These are phyloP conservation scores for Solanum microdontum DNA, from an alignment of 257 asterid species.

Conservation along the genomic window DNA sequence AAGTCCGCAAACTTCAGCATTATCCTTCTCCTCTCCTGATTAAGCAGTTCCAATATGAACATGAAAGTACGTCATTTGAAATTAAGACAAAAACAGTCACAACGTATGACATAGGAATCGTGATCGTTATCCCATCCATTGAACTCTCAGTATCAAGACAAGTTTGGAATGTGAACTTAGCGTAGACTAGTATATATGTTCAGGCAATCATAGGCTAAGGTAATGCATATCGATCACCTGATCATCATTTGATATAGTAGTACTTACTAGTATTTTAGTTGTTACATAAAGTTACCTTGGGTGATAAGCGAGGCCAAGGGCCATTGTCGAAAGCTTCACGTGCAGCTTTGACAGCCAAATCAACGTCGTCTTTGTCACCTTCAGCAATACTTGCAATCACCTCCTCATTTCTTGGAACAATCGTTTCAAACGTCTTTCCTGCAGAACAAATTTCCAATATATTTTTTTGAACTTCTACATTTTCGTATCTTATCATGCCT, in stretches of 20 bases:
- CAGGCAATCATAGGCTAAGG: not conserved
- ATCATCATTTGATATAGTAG: not conserved
- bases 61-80: not conserved
- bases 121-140: not conserved
- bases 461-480: not conserved
- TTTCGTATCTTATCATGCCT: not conserved
- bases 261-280: not conserved
- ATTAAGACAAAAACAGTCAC: not conserved
- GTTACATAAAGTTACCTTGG: slow-evolving; percentile 4
- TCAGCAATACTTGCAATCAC: slow-evolving; percentile 21
- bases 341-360: slow-evolving; percentile 29
- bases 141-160: not conserved
- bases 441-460: not conserved
- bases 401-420: slow-evolving; percentile 30
- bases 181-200: not conserved
- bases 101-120: not conserved
- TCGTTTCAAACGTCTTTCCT: slow-evolving; percentile 23
- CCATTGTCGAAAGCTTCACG: slow-evolving; percentile 32
- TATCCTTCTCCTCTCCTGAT: slow-evolving; percentile 23
- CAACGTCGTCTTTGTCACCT: slow-evolving; percentile 25
- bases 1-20: slow-evolving; percentile 25
- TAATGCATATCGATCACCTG: not conserved
- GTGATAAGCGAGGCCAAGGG: slow-evolving; percentile 33
- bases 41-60: not conserved
- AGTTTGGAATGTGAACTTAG: not conserved